Percentiles rank a stretch among this genome's conserved stretches.
These are phyloP conservation scores for Pelargonium citronellum DNA, from an alignment of 441 rosid genomes.

Conservation along the genomic window DNA sequence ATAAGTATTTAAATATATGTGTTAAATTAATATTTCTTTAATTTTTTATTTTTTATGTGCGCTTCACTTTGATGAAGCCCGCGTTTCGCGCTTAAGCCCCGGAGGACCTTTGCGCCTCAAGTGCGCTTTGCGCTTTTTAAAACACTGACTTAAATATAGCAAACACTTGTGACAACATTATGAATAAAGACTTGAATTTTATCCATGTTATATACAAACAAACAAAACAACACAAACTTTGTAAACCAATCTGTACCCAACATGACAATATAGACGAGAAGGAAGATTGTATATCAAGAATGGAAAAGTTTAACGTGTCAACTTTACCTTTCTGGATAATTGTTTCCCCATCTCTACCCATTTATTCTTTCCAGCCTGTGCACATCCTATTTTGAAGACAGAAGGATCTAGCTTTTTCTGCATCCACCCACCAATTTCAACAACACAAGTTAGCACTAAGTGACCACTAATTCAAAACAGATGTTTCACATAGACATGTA, in stretches of 20 bases:
- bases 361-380: conserved; percentile 72
- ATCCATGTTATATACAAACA: too few relatives aligned
- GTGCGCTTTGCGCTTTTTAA: too few relatives aligned
- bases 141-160: not conserved
- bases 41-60: too few relatives aligned
- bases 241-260: too few relatives aligned
- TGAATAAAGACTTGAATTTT: too few relatives aligned
- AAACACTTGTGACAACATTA: too few relatives aligned
- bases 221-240: too few relatives aligned
- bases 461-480: not conserved
- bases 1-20: too few relatives aligned
- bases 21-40: too few relatives aligned
- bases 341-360: conserved; percentile 91
- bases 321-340: conserved; percentile 67
- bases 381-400: conserved; percentile 62
- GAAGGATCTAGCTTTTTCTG: conserved; percentile 67
- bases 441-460: conserved; percentile 11
- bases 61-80: too few relatives aligned
- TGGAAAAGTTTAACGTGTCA: not conserved
- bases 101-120: too few relatives aligned
- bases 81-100: too few relatives aligned
- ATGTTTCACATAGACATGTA: not conserved
- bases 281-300: not conserved
- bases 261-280: not conserved
- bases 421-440: conserved; percentile 22